phyloP scores from a whole-genome alignment of 1,284 basidiomycete species.

The Laetiporus sulphureus region DNA sequence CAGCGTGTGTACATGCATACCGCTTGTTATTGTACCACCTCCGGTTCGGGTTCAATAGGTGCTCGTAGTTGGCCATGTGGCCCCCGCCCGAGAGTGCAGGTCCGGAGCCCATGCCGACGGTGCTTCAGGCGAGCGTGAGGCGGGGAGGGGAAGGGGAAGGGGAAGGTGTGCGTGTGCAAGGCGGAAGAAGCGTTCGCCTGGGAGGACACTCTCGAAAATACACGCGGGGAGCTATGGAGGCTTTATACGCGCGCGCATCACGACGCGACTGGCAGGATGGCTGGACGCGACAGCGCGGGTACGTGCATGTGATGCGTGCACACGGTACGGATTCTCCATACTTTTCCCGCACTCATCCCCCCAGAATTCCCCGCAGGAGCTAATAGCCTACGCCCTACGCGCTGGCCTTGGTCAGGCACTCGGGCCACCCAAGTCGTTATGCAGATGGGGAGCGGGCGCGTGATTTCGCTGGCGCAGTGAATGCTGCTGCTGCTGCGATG shows the following conservation, averaged over 20 bases:
- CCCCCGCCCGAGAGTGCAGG: constrained; percentile 17
- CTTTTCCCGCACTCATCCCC: constrained; percentile 26
- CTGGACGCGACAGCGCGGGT: not conserved
- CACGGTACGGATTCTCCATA: constrained; percentile 24
- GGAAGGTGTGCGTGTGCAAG: too few species aligned
- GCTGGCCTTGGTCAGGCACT: too few species aligned
- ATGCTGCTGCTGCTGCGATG: too few species aligned
- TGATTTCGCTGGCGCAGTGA: too few species aligned
- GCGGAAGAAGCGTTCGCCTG: too few species aligned
- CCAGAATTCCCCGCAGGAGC: constrained; percentile 12
- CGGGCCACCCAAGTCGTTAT: too few species aligned
- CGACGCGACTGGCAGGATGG: not conserved
- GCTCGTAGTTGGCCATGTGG: constrained; percentile 34
- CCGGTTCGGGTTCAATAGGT: constrained; percentile 55
- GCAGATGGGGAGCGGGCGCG: too few species aligned
- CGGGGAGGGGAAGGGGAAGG: too few species aligned
- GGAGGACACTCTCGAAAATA: too few species aligned
- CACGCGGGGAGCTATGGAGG: too few species aligned
- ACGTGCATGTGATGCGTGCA: constrained; percentile 16
- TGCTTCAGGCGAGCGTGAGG: constrained; percentile 26
- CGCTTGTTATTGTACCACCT: constrained; percentile 71
- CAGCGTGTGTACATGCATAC: constrained; percentile 28
- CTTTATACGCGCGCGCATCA: constrained; percentile 17
- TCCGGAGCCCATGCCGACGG: constrained; percentile 43
- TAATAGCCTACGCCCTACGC: too few species aligned